Percentiles rank a stretch among this genome's conserved stretches.
phyloP scores from a whole-genome alignment of 768 basidiomycete species.

The Tylopilus cervinicoccineus region DNA sequence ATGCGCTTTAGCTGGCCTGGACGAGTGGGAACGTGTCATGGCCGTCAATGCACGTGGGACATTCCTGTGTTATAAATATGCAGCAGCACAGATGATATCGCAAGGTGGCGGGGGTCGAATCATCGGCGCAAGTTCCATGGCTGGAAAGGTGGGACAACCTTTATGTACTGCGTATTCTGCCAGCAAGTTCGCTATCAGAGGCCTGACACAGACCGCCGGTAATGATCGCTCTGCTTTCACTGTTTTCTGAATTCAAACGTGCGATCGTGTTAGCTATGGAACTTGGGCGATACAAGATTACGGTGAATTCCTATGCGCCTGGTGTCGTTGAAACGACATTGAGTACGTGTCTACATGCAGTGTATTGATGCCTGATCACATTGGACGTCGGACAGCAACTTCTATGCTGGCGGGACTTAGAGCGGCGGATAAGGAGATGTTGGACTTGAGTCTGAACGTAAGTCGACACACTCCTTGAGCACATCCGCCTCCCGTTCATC shows the following conservation, averaged over 20 bases:
- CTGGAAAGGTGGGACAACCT: constrained; percentile 5
- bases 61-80: constrained; percentile 63
- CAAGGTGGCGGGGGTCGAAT: constrained; percentile 53
- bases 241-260: neutral
- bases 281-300: constrained; percentile 33
- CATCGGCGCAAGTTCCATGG: constrained; percentile 36
- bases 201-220: constrained; percentile 40
- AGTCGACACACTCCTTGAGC: neutral
- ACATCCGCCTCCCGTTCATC: neutral
- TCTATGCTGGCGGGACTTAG: neutral
- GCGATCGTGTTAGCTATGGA: constrained; percentile 20
- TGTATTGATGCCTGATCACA: neutral
- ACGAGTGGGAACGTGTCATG: constrained; percentile 40
- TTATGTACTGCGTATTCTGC: constrained; percentile 26
- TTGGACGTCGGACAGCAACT: neutral
- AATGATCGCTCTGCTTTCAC: neutral
- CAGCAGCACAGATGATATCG: constrained; percentile 55
- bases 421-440: neutral
- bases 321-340: constrained; percentile 29
- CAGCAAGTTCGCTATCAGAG: constrained; percentile 41
- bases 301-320: constrained; percentile 41
- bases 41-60: constrained; percentile 54
- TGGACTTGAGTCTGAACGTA: neutral
- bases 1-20: constrained; percentile 26
- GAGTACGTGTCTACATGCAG: constrained; percentile 19